Evolutionary conservation across 2,329 filamentous ascomycete species (phyloP).

Genomic region (Botrytis aclada): DNA sequence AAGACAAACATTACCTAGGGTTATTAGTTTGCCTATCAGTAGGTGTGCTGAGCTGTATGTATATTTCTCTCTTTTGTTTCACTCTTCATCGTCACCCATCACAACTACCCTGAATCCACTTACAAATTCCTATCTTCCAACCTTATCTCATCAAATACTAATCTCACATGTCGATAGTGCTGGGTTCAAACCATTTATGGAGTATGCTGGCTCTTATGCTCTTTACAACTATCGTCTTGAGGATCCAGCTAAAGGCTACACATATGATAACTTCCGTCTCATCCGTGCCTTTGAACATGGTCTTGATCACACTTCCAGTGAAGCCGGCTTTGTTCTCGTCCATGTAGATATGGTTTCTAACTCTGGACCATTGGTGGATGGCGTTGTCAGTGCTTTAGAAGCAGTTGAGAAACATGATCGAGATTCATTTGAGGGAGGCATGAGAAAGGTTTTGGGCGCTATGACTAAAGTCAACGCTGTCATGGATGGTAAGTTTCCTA

Average conservation of each 20-base stretch:
- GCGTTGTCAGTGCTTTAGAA: constrained; percentile 65
- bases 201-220: constrained; percentile 69
- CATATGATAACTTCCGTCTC: constrained; percentile 70
- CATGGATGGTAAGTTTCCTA: constrained; percentile 63
- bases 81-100: not conserved
- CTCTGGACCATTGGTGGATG: constrained; percentile 73
- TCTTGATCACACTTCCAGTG: constrained; percentile 79
- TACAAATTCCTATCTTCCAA: not conserved
- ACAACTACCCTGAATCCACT: not conserved
- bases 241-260: constrained; percentile 54
- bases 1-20: constrained; percentile 66
- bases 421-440: constrained; percentile 59
- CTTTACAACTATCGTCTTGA: constrained; percentile 65
- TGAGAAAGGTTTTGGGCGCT: constrained; percentile 58
- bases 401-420: constrained; percentile 50
- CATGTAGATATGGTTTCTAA: constrained; percentile 95
- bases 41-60: constrained; percentile 82
- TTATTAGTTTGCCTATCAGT: constrained; percentile 77
- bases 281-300: constrained; percentile 90
- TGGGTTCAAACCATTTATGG: constrained; percentile 90
- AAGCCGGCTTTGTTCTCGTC: constrained; percentile 93
- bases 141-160: not conserved
- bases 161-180: constrained; percentile 40
- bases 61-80: not conserved
- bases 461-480: constrained; percentile 70